phyloP scores from a whole-genome alignment of 2,329 filamentous ascomycete species.

The Penicillium sp. region DNA sequence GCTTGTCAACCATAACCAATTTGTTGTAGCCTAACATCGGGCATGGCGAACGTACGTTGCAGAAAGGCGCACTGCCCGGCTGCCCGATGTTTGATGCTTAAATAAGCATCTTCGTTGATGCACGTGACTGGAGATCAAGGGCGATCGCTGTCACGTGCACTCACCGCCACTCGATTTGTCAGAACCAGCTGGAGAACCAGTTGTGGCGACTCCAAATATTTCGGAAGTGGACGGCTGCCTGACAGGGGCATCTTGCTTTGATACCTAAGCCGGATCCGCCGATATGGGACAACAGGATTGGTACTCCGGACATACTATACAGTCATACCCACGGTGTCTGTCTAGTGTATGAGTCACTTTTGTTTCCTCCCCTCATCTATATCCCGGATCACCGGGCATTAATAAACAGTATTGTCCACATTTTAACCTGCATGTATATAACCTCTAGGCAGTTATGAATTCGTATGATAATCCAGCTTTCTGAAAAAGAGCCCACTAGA shows the following conservation, averaged over 20 bases:
- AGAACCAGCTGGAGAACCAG: not conserved
- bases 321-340: constrained; percentile 1
- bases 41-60: constrained; percentile 2
- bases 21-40: constrained; percentile 8
- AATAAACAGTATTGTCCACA: not conserved
- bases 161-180: constrained; percentile 8
- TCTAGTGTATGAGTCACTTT: constrained; percentile 6
- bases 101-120: not conserved
- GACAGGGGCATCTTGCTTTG: constrained; percentile 2
- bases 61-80: constrained; percentile 2
- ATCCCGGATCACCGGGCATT: not conserved
- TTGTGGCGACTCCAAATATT: constrained; percentile 1
- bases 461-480: constrained; percentile 1
- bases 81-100: constrained; percentile 1
- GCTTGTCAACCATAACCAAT: not conserved
- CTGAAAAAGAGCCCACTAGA: constrained; percentile 9
- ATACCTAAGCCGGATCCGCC: constrained; percentile 6
- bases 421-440: constrained; percentile 11
- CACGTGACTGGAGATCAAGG: not conserved
- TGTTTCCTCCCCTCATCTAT: not conserved
- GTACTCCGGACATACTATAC: not conserved
- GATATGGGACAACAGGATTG: constrained; percentile 1
- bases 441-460: constrained; percentile 3
- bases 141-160: not conserved
- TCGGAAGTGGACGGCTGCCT: constrained; percentile 1